Evolutionary conservation across 331 rosid genomes (phyloP), one percentile per base, ranked within the genome.

Genomic region (Saraca asoca): DNA sequence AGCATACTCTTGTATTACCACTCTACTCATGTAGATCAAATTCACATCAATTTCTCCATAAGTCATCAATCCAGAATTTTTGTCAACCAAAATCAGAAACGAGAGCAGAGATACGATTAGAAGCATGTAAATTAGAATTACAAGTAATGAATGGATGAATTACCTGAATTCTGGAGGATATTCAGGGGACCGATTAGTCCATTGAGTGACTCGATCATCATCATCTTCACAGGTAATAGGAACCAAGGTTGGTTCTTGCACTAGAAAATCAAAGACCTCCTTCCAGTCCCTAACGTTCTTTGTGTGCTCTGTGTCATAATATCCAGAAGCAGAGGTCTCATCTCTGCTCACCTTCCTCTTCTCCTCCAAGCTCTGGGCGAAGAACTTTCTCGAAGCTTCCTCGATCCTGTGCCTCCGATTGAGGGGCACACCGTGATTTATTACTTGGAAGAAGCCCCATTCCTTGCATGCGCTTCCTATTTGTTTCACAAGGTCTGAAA

Each of bases 231-330:
- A 44, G 14, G 79, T 80, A 5, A 66, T 31, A 15, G 91, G 85
- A n/a, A 80, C 9, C 2, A 77, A 2, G 12, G 83, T 79, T 1
- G 93, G 88, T 0, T 79, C 91, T 9, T 51, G 15, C 14, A 73
- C 57, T 0, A 17, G 5, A 45, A 80, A 84, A 75, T 88, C 88
- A 46, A 91, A 77, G 5, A 85, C 95, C 56, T 91, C 91, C 61
- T 88, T 91, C 95, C 97, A 91, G 12, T 91, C 97, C 42, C 93
- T 81, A 0, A 91, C 80, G 10, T 91, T 88, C 76, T 84, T 88
- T 4, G 97, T 91, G 42, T 74, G 78, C 62, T 91, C 95, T 0
- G 72, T 63, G n/a, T 88, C 91, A 43, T 60, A 77, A 39, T 88
- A 87, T 3, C 96, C 96, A 20, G 0, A 14, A 0, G 31, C 56